Evolutionary conservation across 75 land plant species (phyloP), one percentile per base, ranked within the genome.

Genomic region (Cunninghamia lanceolata): DNA sequence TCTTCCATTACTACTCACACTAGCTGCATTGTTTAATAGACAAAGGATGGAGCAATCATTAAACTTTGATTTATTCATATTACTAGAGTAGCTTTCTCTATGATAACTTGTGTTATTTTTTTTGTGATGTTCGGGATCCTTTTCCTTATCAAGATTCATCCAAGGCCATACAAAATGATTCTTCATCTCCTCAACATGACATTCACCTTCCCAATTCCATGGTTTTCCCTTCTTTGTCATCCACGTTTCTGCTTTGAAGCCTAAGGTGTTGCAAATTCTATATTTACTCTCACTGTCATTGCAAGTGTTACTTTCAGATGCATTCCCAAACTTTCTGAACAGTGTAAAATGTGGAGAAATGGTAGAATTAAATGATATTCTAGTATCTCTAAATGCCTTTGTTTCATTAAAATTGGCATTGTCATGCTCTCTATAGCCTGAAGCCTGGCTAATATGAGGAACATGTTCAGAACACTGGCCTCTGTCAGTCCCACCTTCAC

Each of bases 171-270:
- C 25, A 21, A 83, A 52, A 34, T 3, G 70, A 21, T 52, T 83
- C 40, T 38, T 52, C 8, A n/a, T 8, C 38, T 46, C 56, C 17
- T 25, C 59, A 28, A 19, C 28, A 54, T 87, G 75, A 84, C 45
- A 30, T 25, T 84, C 87, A 38, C 46, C 17, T 38, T 76, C 43
- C 54, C 88, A 54, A 8, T 70, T 35, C 89, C 87, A 85, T 4
- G 39, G 8, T 36, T 56, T 81, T 54, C 88, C 84, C 79, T 88
- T 88, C 36, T 80, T 81, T 25, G 75, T 53, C 28, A 80, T 86
- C 89, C 89, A 88, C 9, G 83, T 63, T 50, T 88, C 89, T 71
- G 89, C 89, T 68, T 86, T 88, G 10, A 59, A 46, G 35, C 87
- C 85, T 0, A 88, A 32, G 25, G 89, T 73, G 35, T 76, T 85